Evolutionary conservation across 164 flowering plant genomes (phyloP).

Genomic region (Chimonanthus praecox): DNA sequence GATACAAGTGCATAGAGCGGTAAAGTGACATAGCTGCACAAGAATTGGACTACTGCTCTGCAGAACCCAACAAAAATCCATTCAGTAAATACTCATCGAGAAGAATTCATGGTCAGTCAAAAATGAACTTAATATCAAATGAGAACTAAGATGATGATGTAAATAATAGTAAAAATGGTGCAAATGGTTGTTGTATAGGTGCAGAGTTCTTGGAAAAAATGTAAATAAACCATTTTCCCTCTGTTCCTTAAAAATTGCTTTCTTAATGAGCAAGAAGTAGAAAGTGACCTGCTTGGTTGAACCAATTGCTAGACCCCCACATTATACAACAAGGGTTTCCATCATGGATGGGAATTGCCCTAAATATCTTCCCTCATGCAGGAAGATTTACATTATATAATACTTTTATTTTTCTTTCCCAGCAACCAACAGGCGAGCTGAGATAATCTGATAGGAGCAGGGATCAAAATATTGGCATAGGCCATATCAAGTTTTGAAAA

Average conservation of each 20-base stretch:
- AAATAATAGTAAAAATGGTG: not conserved
- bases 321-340: not conserved
- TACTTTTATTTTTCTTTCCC: too few species aligned
- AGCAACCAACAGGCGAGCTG: too few species aligned
- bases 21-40: constrained; percentile 93
- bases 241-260: not conserved
- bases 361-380: not conserved
- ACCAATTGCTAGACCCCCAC: not conserved
- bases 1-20: constrained; percentile 96
- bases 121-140: not conserved
- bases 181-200: not conserved
- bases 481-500: too few species aligned
- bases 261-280: not conserved
- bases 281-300: not conserved
- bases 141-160: not conserved
- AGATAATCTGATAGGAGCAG: too few species aligned
- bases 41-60: constrained; percentile 64
- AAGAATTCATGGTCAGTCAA: not conserved
- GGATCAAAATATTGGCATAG: too few species aligned
- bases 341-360: not conserved
- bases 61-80: constrained; percentile 1
- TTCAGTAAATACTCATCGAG: not conserved
- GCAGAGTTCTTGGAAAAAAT: not conserved
- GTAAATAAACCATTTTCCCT: not conserved
- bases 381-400: too few species aligned